These are phyloP conservation scores for Pouteria glomerata DNA, from an alignment of 148 eudicot species.

Conservation along the genomic window DNA sequence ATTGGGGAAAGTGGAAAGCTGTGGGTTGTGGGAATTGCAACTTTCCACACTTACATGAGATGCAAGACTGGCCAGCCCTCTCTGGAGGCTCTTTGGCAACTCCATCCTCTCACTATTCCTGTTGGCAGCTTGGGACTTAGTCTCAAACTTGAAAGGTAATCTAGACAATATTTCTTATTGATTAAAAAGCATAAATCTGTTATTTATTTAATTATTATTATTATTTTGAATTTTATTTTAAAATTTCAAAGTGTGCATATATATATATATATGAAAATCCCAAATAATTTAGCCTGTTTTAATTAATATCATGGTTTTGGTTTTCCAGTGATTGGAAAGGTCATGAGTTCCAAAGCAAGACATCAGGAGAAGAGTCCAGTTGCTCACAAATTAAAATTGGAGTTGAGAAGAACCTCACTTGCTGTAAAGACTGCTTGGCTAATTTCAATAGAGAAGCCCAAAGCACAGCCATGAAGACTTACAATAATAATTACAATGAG, in stretches of 20 bases:
- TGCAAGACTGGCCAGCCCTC: conserved; percentile 70
- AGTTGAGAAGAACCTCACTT: conserved; percentile 40
- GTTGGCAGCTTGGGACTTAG: conserved; percentile 54
- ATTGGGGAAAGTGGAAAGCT: conserved; percentile 42
- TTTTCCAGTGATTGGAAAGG: conserved; percentile 31
- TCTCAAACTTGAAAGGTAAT: conserved; percentile 63
- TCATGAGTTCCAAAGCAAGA: conserved; percentile 28
- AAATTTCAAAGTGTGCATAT: no score
- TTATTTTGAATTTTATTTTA: not conserved
- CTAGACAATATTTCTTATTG: not conserved
- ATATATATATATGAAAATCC: not conserved
- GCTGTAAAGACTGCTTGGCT: conserved; percentile 52
- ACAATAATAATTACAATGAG: conserved; percentile 11
- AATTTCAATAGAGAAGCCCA: conserved; percentile 36
- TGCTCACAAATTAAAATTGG: conserved; percentile 32
- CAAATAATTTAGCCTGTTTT: no score
- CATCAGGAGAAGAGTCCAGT: conserved; percentile 27
- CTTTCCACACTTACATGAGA: conserved; percentile 52
- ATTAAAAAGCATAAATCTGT: not conserved
- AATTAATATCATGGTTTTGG: not conserved
- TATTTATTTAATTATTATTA: not conserved
- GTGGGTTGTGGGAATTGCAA: conserved; percentile 71
- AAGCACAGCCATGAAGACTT: conserved; percentile 6
- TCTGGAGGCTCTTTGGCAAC: conserved; percentile 68
- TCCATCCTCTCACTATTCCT: conserved; percentile 64